Evolutionary conservation across 208 protist species (phyloP).

Genomic region (Crithidia mellificae): DNA sequence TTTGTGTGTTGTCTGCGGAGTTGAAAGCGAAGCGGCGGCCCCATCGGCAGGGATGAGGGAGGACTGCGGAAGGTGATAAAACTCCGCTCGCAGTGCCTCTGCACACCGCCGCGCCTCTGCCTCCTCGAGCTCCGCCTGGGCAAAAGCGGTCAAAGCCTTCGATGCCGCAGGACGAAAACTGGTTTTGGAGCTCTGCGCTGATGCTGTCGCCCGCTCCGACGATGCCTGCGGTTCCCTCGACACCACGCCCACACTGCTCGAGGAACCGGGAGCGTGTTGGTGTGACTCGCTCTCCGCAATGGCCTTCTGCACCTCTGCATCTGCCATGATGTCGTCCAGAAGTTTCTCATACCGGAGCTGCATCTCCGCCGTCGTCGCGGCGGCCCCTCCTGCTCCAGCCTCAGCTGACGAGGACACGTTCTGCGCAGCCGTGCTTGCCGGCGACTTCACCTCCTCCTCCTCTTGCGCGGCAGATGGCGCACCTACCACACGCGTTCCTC

Average conservation of each 20-base stretch:
- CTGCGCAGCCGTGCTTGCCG: too few relatives aligned
- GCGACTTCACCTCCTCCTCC: too few relatives aligned
- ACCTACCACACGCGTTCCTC: too few relatives aligned
- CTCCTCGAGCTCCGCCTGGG: neutral
- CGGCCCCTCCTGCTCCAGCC: neutral
- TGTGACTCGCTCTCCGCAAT: neutral
- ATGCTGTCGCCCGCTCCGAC: neutral
- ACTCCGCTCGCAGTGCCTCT: constrained; percentile 30
- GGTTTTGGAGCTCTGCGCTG: neutral
- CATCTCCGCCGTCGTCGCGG: constrained; percentile 3
- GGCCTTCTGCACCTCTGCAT: neutral
- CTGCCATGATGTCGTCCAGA: constrained; percentile 16
- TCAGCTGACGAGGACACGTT: too few relatives aligned
- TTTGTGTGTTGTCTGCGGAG: too few relatives aligned
- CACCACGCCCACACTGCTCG: neutral
- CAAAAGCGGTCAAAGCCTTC: neutral
- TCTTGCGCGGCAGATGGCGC: too few relatives aligned
- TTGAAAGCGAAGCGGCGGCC: too few relatives aligned
- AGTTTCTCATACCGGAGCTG: constrained; percentile 34
- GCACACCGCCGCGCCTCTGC: constrained; percentile 15
- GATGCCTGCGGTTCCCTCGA: neutral
- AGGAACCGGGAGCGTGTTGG: too few relatives aligned
- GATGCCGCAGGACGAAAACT: neutral
- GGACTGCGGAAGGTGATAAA: constrained; percentile 16
- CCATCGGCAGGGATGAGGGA: neutral